These are phyloP conservation scores for Beauveria sp. DNA, from an alignment of 2,329 filamentous ascomycete genomes.

Conservation along the genomic window DNA sequence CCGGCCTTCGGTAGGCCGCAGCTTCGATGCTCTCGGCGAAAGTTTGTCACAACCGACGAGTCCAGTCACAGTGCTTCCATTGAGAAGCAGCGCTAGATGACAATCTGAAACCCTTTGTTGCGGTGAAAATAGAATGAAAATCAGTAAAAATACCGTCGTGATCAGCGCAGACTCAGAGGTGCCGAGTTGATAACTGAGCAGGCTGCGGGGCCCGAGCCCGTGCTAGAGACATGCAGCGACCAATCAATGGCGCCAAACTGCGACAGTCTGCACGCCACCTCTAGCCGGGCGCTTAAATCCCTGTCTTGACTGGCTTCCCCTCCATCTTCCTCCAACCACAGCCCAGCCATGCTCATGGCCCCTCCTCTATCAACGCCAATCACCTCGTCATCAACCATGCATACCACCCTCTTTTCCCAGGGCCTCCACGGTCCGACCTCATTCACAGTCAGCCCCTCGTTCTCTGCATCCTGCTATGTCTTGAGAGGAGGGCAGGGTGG, in stretches of 20 bases:
- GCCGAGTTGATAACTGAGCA: not conserved
- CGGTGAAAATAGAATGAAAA: not conserved
- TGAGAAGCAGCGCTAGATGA: not conserved
- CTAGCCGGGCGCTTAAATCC: constrained; percentile 11
- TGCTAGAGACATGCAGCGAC: constrained; percentile 7
- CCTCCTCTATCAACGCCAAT: constrained; percentile 6
- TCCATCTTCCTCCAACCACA: constrained; percentile 2
- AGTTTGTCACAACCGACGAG: not conserved
- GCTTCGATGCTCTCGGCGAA: not conserved
- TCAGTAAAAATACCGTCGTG: not conserved
- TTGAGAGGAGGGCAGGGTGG: not conserved
- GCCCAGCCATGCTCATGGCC: not conserved
- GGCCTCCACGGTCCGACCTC: not conserved
- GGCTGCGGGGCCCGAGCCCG: not conserved
- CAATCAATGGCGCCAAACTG: not conserved
- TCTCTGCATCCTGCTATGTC: not conserved
- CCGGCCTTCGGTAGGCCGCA: not conserved
- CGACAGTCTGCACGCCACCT: not conserved
- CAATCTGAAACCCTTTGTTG: not conserved
- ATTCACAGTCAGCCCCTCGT: not conserved
- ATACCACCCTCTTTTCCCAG: not conserved
- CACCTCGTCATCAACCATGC: not conserved
- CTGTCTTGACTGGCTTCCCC: constrained; percentile 1
- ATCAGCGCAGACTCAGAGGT: not conserved
- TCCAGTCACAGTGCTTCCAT: not conserved